Evolutionary conservation across 495 filamentous ascomycete species (phyloP).

Genomic region (Diplogelasinospora grovesii): DNA sequence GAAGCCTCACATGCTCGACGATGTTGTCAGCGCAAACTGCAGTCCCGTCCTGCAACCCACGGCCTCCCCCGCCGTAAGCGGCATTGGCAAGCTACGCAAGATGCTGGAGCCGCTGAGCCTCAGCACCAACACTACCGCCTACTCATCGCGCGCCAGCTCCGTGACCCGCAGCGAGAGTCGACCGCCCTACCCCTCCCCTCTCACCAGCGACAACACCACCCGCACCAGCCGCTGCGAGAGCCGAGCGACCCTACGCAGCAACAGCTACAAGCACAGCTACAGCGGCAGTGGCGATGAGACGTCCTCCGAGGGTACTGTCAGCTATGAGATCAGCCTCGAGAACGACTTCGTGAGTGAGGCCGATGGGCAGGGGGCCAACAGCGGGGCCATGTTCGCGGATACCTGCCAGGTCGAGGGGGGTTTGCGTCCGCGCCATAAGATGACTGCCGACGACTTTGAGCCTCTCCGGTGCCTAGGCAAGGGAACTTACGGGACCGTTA

Average conservation of each 20-base stretch:
- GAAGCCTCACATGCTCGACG: constrained; percentile 33
- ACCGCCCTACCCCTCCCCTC: constrained; percentile 10
- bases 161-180: constrained; percentile 39
- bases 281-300: constrained; percentile 31
- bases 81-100: constrained; percentile 71
- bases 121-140: constrained; percentile 32
- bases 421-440: constrained; percentile 55
- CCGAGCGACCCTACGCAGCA: constrained; percentile 17
- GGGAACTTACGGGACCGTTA: constrained; percentile 87
- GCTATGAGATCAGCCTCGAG: constrained; percentile 84
- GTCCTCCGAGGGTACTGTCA: constrained; percentile 40
- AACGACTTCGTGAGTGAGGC: constrained; percentile 80
- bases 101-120: constrained; percentile 62
- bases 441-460: constrained; percentile 86
- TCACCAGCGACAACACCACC: constrained; percentile 17
- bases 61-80: constrained; percentile 49
- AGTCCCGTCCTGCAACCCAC: constrained; percentile 56
- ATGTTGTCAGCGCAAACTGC: constrained; percentile 51
- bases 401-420: constrained; percentile 41
- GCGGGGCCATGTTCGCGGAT: constrained; percentile 18
- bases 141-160: constrained; percentile 37
- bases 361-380: constrained; percentile 31
- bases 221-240: constrained; percentile 13
- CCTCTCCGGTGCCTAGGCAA: constrained; percentile 93
- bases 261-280: constrained; percentile 18